Evolutionary conservation across 2,329 filamentous ascomycete genomes (phyloP).

Genomic region (Stromatinia cepivora): DNA sequence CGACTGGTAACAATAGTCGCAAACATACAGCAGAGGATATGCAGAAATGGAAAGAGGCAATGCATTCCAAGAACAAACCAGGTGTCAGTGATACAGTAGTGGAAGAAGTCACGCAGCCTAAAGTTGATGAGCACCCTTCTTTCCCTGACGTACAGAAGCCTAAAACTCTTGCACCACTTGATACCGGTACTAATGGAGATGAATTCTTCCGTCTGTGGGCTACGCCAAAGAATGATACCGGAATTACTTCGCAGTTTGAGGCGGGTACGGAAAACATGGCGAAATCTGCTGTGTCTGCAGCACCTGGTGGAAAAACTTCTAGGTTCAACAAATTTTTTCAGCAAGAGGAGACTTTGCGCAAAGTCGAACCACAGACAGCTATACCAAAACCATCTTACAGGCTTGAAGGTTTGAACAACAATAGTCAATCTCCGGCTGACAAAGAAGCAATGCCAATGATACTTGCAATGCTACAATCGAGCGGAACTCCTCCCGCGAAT

Average conservation of each 20-base stretch:
- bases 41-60: constrained; percentile 88
- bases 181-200: constrained; percentile 62
- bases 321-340: constrained; percentile 83
- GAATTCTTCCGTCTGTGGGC: constrained; percentile 69
- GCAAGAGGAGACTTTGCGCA: constrained; percentile 51
- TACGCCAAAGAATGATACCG: constrained; percentile 51
- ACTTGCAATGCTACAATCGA: constrained; percentile 73
- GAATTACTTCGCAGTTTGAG: constrained; percentile 43
- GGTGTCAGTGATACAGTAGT: constrained; percentile 34
- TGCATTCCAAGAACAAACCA: constrained; percentile 49
- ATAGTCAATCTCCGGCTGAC: constrained; percentile 54
- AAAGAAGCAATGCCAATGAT: constrained; percentile 84
- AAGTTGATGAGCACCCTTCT: constrained; percentile 42
- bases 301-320: constrained; percentile 63
- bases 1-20: constrained; percentile 44
- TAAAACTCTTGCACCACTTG: constrained; percentile 56
- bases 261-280: constrained; percentile 48
- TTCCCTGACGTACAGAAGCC: constrained; percentile 48
- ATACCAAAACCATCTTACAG: constrained; percentile 40
- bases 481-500: constrained; percentile 47
- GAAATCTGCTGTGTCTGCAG: constrained; percentile 51
- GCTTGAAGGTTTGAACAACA: constrained; percentile 28
- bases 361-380: constrained; percentile 52
- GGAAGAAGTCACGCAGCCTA: constrained; percentile 43
- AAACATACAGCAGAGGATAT: constrained; percentile 84